These are phyloP conservation scores for Melastoma malabathricum DNA, from an alignment of 345 rosid genomes.

Conservation along the genomic window DNA sequence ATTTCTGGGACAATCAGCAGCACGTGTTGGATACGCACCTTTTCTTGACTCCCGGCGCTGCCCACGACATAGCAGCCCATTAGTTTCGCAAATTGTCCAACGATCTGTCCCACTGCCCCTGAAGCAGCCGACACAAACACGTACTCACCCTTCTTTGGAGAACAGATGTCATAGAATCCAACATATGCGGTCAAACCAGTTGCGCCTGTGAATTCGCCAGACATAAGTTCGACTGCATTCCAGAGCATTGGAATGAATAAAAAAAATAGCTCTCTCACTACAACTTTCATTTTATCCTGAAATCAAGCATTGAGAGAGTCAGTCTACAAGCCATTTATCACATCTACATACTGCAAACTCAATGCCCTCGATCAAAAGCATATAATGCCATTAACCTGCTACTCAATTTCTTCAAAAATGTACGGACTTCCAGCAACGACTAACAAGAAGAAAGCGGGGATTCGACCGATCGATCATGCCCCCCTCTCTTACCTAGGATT, in stretches of 20 bases:
- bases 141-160: not conserved
- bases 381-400: no score
- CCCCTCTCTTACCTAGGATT: constrained; percentile 10
- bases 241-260: no score
- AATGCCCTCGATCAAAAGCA: no score
- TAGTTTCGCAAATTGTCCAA: constrained; percentile 15
- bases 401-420: not conserved
- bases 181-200: constrained; percentile 9
- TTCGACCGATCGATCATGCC: no score
- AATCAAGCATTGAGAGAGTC: no score
- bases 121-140: constrained; percentile 8
- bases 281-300: no score
- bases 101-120: constrained; percentile 11
- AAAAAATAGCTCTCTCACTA: not conserved
- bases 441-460: not conserved
- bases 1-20: not conserved
- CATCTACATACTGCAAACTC: no score
- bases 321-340: no score
- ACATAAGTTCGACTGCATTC: not conserved
- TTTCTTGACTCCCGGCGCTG: constrained; percentile 10
- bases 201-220: not conserved
- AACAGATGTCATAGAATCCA: constrained; percentile 6
- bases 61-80: constrained; percentile 17
- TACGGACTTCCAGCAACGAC: no score
- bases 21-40: constrained; percentile 1